phyloP scores from a whole-genome alignment of 139 green algal genomes.

The Micractinium sp. region DNA sequence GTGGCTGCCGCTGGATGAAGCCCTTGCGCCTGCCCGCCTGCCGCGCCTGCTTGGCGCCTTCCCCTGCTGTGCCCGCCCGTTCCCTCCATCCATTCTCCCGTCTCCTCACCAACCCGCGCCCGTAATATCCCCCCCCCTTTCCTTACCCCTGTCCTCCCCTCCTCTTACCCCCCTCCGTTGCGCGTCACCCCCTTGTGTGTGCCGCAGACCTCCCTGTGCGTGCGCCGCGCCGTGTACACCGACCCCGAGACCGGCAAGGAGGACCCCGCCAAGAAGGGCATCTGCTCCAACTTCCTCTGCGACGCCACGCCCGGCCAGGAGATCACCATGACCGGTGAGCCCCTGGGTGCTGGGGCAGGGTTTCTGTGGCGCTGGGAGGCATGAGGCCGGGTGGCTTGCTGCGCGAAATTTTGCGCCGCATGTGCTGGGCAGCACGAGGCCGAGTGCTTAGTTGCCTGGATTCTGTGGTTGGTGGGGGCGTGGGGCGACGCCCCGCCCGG shows the following conservation, averaged over 20 bases:
- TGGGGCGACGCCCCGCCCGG: too few species aligned
- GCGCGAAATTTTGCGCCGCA: too few species aligned
- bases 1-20: too few species aligned
- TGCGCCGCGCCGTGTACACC: slow-evolving; percentile 92
- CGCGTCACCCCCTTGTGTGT: too few species aligned
- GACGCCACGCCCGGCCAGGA: slow-evolving; percentile 91
- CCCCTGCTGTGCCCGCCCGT: not conserved
- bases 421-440: not conserved
- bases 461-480: too few species aligned
- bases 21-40: not conserved
- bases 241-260: slow-evolving; percentile 90
- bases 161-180: too few species aligned
- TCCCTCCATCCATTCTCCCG: too few species aligned
- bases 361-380: not conserved
- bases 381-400: not conserved
- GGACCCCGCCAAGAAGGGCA: slow-evolving; percentile 97
- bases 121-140: not conserved
- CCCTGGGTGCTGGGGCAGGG: not conserved
- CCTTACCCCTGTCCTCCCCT: too few species aligned
- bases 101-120: too few species aligned
- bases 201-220: slow-evolving; percentile 87
- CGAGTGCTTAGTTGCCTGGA: too few species aligned
- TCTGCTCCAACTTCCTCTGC: slow-evolving; percentile 99
- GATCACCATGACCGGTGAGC: slow-evolving; percentile 96
- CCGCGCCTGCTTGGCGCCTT: not conserved